phyloP scores from a whole-genome alignment of 768 basidiomycete genomes.

The Leccinum aurantiacum region DNA sequence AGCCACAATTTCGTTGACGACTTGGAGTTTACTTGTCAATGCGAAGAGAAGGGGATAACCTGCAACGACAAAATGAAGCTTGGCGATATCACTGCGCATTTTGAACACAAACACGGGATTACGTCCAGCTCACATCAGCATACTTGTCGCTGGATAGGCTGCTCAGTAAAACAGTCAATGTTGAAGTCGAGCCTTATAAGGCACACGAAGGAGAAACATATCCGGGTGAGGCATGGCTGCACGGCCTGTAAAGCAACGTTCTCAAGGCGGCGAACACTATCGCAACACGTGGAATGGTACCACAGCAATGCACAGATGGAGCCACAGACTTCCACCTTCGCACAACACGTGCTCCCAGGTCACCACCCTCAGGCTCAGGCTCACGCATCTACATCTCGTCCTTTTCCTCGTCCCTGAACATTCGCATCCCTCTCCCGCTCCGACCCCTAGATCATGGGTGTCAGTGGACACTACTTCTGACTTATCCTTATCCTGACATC shows the following conservation, averaged over 20 bases:
- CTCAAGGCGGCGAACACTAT: no score
- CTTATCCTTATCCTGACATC: no score
- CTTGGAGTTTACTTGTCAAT: constrained; percentile 2
- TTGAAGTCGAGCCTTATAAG: constrained; percentile 1
- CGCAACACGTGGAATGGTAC: not conserved
- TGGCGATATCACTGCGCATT: not conserved
- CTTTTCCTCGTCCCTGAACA: no score
- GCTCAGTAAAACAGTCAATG: not conserved
- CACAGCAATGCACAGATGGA: not conserved
- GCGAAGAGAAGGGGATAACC: not conserved
- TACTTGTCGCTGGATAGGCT: not conserved
- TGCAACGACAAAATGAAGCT: constrained; percentile 5
- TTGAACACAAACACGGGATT: not conserved
- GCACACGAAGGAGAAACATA: no score
- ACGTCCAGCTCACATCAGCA: not conserved
- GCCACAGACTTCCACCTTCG: not conserved
- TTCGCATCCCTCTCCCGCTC: no score
- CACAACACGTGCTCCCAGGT: not conserved
- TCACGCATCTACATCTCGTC: no score
- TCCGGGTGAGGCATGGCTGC: no score
- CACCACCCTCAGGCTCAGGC: no score
- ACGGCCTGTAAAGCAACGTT: no score
- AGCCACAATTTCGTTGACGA: not conserved
- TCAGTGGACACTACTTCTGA: no score
- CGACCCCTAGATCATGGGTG: no score